Conservation (phyloP, 352 stramenopile genomes). For the Elongisporangium prolatum region DNA sequence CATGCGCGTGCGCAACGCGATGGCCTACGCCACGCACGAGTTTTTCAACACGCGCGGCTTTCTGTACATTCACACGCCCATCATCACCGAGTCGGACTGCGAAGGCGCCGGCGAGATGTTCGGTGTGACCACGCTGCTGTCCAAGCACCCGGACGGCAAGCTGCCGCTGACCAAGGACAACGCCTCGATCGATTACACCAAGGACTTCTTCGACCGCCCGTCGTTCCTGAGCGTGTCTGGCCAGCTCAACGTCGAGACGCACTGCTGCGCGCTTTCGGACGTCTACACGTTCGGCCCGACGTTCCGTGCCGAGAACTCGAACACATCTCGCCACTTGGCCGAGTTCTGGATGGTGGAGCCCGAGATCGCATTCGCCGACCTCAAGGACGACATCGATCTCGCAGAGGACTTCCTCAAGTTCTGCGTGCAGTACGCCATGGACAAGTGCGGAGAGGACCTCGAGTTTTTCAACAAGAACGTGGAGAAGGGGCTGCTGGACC, state of each 20-base stretch:
- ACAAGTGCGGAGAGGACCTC: conserved; percentile 90
- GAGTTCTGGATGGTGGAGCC: conserved; percentile 99
- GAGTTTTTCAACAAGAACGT: conserved; percentile 93
- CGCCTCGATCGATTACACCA: conserved; percentile 84
- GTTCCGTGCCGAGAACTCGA: conserved; percentile 98
- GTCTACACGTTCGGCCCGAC: conserved; percentile 99
- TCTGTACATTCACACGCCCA: conserved; percentile 93
- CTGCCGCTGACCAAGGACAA: conserved; percentile 45
- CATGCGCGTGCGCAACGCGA: conserved; percentile 91
- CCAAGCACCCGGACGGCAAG: conserved; percentile 69
- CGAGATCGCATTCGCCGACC: conserved; percentile 86
- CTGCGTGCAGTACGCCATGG: conserved; percentile 90
- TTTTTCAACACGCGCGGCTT: conserved; percentile 94
- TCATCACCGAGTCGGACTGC: conserved; percentile 96
- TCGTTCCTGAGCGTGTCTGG: conserved; percentile 94
- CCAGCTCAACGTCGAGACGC: conserved; percentile 96
- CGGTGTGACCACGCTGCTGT: conserved; percentile 89
- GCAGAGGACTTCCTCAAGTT: conserved; percentile 96
- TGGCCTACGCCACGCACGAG: conserved; percentile 91
- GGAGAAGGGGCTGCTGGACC: conserved; percentile 86
- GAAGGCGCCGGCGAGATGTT: conserved; percentile 98
- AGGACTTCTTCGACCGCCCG: conserved; percentile 90
- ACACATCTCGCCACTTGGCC: conserved; percentile 96
- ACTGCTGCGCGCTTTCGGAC: conserved; percentile 84
- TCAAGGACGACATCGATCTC: conserved; percentile 93